phyloP scores from a whole-genome alignment of 75 land plant species.

The Pinus tabuliformis region DNA sequence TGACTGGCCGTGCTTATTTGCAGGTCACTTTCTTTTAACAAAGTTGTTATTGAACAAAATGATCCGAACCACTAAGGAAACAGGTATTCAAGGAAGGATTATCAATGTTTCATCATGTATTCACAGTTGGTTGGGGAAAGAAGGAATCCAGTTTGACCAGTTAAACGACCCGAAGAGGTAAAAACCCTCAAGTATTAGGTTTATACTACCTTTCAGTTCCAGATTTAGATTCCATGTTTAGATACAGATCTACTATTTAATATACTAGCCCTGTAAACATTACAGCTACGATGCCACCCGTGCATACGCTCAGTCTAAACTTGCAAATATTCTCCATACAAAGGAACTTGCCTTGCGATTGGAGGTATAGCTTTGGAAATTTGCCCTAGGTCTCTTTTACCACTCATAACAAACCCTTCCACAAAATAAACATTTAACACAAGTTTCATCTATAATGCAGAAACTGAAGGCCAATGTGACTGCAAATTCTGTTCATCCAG shows the following conservation, averaged over 20 bases:
- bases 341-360: constrained; percentile 53
- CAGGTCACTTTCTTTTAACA: constrained; percentile 81
- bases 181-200: not conserved
- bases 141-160: constrained; percentile 24
- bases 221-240: too few species aligned
- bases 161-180: constrained; percentile 48
- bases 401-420: too few species aligned
- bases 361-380: not conserved
- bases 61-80: constrained; percentile 54
- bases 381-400: too few species aligned
- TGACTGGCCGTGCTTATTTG: not conserved
- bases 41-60: constrained; percentile 57
- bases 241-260: too few species aligned
- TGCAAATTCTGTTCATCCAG: constrained; percentile 89
- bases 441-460: constrained; percentile 19
- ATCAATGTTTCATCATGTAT: constrained; percentile 70
- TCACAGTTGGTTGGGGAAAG: constrained; percentile 57
- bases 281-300: constrained; percentile 48
- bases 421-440: too few species aligned
- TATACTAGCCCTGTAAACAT: too few species aligned
- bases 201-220: too few species aligned
- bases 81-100: constrained; percentile 66
- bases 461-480: constrained; percentile 68
- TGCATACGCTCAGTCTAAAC: constrained; percentile 83
- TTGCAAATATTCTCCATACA: constrained; percentile 81